Evolutionary conservation across 257 asterid species (phyloP).

Genomic region (Prunella vulgaris): DNA sequence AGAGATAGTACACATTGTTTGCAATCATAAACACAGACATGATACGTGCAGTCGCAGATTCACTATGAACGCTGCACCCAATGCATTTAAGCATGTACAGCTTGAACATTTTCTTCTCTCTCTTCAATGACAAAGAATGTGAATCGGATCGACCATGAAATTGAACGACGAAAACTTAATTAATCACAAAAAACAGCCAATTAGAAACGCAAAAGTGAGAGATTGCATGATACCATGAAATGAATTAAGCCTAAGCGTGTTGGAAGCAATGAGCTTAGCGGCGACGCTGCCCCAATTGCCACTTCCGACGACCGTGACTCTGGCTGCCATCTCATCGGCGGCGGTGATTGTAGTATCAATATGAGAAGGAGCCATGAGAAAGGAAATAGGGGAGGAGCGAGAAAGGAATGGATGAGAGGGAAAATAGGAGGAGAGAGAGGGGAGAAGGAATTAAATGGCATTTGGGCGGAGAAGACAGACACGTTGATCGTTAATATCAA

Average conservation of each 20-base stretch:
- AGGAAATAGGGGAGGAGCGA: not conserved
- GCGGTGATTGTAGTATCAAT: not conserved
- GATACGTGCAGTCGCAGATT: not conserved
- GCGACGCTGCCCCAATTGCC: conserved; percentile 99
- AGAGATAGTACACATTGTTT: not conserved
- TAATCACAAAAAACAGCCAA: not conserved
- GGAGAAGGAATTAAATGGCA: conserved; percentile 32
- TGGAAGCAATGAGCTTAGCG: conserved; percentile 86
- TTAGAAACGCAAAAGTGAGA: too few relatives aligned
- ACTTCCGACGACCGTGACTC: conserved; percentile 81
- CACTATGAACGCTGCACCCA: not conserved
- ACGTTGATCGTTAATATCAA: conserved; percentile 48
- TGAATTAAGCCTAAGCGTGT: conserved; percentile 45
- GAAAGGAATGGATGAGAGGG: conserved; percentile 23
- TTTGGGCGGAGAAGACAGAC: conserved; percentile 54
- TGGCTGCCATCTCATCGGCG: conserved; percentile 25
- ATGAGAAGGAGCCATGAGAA: conserved; percentile 36
- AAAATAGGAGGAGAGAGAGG: conserved; percentile 17
- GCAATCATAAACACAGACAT: not conserved
- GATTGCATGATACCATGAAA: conserved; percentile 60
- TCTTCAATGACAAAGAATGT: not conserved
- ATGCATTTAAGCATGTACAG: not conserved
- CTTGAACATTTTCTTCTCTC: not conserved
- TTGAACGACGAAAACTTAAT: not conserved
- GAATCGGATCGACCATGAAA: not conserved